These are phyloP conservation scores for Magnolia kwangsiensis DNA, from an alignment of 164 flowering plant species.

Conservation along the genomic window DNA sequence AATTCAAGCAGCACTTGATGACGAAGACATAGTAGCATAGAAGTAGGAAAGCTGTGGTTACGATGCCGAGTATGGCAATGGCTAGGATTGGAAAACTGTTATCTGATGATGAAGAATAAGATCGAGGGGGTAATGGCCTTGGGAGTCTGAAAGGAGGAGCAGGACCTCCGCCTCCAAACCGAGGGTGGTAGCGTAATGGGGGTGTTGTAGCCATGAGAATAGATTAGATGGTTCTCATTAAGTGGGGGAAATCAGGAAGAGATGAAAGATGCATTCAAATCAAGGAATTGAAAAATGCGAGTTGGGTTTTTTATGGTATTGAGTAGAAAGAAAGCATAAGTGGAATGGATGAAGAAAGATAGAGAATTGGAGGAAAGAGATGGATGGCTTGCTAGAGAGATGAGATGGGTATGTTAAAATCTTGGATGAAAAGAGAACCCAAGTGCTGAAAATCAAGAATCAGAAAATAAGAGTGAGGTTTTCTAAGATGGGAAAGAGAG, in stretches of 20 bases:
- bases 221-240: no score
- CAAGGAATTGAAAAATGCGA: not conserved
- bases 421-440: no score
- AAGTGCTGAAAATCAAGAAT: no score
- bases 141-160: no score
- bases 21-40: constrained; percentile 84
- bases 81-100: constrained; percentile 71
- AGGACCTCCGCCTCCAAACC: not conserved
- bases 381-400: no score
- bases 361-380: not conserved
- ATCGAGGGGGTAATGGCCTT: not conserved
- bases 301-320: not conserved
- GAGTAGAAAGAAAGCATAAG: not conserved
- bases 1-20: constrained; percentile 84
- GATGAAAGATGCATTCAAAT: not conserved
- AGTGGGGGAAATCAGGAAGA: not conserved
- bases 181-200: not conserved
- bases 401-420: no score
- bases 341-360: not conserved
- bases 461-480: no score
- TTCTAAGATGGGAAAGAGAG: no score
- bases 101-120: constrained; percentile 32
- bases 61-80: constrained; percentile 73
- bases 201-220: not conserved
- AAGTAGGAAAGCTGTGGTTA: constrained; percentile 72